Conservation (phyloP, 2,329 filamentous ascomycete species). For the Ophiosphaerella herpotricha region DNA sequence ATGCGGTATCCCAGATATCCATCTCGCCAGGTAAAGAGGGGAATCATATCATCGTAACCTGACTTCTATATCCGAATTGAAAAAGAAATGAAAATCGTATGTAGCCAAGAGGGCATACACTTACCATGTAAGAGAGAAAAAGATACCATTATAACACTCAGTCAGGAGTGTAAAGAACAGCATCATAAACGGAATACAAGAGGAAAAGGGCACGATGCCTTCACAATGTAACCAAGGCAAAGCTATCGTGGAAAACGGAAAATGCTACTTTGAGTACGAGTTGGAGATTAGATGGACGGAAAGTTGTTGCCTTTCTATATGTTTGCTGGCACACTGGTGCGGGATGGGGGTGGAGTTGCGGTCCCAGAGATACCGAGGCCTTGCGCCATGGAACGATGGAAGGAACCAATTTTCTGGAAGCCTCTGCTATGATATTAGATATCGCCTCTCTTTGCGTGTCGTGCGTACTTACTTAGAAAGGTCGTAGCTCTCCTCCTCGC, state of each 20-base stretch:
- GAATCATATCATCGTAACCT: not conserved
- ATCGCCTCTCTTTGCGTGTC: not conserved
- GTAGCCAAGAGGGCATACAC: too few relatives aligned
- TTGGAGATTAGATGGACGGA: not conserved
- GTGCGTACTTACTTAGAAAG: slow-evolving; percentile 51
- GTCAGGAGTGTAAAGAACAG: too few relatives aligned
- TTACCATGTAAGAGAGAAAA: too few relatives aligned
- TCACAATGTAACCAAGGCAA: slow-evolving; percentile 35
- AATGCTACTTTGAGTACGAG: not conserved
- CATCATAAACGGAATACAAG: too few relatives aligned
- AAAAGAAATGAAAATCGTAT: too few relatives aligned
- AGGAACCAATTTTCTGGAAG: slow-evolving; percentile 56
- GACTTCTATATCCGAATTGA: not conserved
- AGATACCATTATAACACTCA: too few relatives aligned
- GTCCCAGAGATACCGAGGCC: slow-evolving; percentile 23
- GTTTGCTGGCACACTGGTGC: slow-evolving; percentile 31
- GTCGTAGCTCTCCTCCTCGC: slow-evolving; percentile 54
- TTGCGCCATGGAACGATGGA: slow-evolving; percentile 46
- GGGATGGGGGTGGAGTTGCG: slow-evolving; percentile 18
- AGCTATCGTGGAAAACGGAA: slow-evolving; percentile 26
- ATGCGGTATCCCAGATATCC: not conserved
- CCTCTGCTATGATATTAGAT: slow-evolving; percentile 44
- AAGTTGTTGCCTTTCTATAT: slow-evolving; percentile 14
- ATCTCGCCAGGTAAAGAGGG: not conserved
- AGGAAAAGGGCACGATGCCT: too few relatives aligned